Evolutionary conservation across 2,329 filamentous ascomycete species (phyloP).

Genomic region (Cladosporium austrohemisphaericum): DNA sequence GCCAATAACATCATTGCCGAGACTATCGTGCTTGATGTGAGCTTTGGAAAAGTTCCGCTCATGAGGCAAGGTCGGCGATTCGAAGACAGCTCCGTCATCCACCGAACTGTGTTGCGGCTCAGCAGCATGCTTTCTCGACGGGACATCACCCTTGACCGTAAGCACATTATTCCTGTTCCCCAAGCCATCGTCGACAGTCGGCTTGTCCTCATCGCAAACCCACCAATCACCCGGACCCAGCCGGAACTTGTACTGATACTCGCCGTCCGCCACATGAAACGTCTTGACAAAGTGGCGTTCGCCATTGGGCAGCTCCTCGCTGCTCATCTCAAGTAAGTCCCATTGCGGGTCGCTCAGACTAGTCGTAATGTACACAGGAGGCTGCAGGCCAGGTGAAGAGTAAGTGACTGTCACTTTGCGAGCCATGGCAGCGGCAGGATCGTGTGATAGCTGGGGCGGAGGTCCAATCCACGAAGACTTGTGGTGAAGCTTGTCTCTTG

Average conservation of each 20-base stretch:
- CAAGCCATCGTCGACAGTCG: constrained; percentile 50
- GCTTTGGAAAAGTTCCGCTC: background rate
- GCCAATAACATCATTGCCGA: background rate
- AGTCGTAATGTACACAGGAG: constrained; percentile 68
- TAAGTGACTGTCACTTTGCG: constrained; percentile 57
- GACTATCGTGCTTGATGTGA: constrained; percentile 4
- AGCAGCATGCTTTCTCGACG: constrained; percentile 11
- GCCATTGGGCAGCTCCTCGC: constrained; percentile 43
- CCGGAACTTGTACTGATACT: constrained; percentile 73
- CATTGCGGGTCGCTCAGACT: constrained; percentile 66
- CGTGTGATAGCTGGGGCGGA: constrained; percentile 16
- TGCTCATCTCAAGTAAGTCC: constrained; percentile 64
- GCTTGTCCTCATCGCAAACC: constrained; percentile 61
- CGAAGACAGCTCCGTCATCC: background rate
- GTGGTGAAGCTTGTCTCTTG: background rate
- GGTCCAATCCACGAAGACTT: constrained; percentile 32
- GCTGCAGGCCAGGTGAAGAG: constrained; percentile 55
- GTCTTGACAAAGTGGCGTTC: constrained; percentile 47
- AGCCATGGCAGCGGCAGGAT: constrained; percentile 27
- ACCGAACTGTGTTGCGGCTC: constrained; percentile 8
- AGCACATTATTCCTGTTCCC: constrained; percentile 55
- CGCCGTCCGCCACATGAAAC: constrained; percentile 53
- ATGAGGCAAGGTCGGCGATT: constrained; percentile 2
- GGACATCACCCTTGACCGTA: constrained; percentile 1
- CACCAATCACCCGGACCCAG: constrained; percentile 66